Conservation (phyloP, 352 stramenopile genomes). For the Phytophthora colocasiae region DNA sequence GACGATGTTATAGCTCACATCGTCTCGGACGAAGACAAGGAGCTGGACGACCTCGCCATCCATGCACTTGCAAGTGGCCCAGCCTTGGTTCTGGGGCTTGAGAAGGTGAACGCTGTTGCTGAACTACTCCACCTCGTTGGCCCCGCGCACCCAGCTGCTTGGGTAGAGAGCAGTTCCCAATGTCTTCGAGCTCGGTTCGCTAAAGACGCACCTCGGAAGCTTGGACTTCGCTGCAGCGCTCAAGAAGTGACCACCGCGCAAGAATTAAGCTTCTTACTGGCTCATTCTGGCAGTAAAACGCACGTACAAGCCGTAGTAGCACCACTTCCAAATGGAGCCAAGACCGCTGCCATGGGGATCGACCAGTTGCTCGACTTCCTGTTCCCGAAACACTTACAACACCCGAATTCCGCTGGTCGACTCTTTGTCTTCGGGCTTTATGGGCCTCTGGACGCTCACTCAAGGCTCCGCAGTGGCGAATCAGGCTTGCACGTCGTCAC, state of each 20-base stretch:
- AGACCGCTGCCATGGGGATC: slow-evolving; percentile 46
- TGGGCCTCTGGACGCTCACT: slow-evolving; percentile 68
- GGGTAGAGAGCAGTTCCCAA: slow-evolving; percentile 23
- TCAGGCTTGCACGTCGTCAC: slow-evolving; percentile 72
- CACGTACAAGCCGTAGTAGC: slow-evolving; percentile 6
- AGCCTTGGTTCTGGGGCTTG: slow-evolving; percentile 50
- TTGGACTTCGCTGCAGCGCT: slow-evolving; percentile 54
- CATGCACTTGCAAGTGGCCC: slow-evolving; percentile 39
- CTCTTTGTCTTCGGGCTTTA: slow-evolving; percentile 88
- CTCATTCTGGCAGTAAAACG: slow-evolving; percentile 24
- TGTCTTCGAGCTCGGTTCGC: slow-evolving; percentile 55
- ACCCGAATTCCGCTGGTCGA: slow-evolving; percentile 77
- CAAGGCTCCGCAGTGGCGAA: slow-evolving; percentile 64
- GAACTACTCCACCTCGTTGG: slow-evolving; percentile 68
- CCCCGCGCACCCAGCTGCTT: slow-evolving; percentile 33
- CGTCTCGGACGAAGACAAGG: slow-evolving; percentile 16
- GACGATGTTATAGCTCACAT: background rate
- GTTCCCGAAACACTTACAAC: slow-evolving; percentile 78
- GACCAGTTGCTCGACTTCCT: slow-evolving; percentile 76
- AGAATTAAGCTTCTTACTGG: slow-evolving; percentile 56
- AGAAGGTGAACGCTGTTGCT: slow-evolving; percentile 54
- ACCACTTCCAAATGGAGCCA: slow-evolving; percentile 4
- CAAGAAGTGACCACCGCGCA: slow-evolving; percentile 41
- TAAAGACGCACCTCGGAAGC: slow-evolving; percentile 33
- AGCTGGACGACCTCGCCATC: slow-evolving; percentile 38